Percentiles rank a stretch among this genome's conserved stretches.
Evolutionary conservation across 2,329 filamentous ascomycete genomes (phyloP).

Genomic region (Raffaelea arxii): DNA sequence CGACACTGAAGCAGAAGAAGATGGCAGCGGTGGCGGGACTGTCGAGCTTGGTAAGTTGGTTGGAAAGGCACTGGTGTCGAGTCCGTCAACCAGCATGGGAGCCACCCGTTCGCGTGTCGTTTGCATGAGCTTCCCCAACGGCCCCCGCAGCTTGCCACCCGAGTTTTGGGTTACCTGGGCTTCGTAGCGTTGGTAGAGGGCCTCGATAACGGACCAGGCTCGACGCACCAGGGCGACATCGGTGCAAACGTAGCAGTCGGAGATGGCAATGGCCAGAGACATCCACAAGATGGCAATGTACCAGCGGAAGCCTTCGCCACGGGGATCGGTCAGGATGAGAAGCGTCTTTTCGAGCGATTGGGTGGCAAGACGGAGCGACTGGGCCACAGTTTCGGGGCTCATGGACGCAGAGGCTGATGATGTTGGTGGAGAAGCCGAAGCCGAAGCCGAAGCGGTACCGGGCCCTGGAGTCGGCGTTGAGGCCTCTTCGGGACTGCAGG

Average conservation of each 20-base stretch:
- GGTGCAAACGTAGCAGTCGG: conserved; percentile 18
- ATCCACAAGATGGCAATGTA: conserved; percentile 18
- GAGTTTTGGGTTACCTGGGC: conserved; percentile 1
- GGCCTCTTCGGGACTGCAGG: too few species aligned
- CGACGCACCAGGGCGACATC: conserved; percentile 12
- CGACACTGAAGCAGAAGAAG: neutral
- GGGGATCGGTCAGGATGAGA: conserved; percentile 17
- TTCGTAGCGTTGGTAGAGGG: conserved; percentile 11
- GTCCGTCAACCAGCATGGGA: neutral
- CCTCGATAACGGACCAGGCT: conserved; percentile 19
- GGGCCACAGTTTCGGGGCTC: neutral
- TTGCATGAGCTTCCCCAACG: conserved; percentile 2
- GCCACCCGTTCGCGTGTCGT: neutral
- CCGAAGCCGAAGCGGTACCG: too few species aligned
- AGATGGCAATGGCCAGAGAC: conserved; percentile 17
- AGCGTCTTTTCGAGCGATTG: conserved; percentile 16
- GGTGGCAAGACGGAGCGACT: neutral
- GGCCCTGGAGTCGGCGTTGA: too few species aligned
- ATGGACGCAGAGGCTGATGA: neutral
- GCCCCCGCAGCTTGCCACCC: neutral
- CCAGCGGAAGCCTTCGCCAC: conserved; percentile 21
- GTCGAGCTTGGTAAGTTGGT: neutral
- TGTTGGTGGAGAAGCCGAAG: neutral
- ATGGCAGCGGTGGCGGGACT: too few species aligned
- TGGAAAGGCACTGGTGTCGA: neutral